These are phyloP conservation scores for Dissophora ornata DNA, from an alignment of 192 early-diverging fungal species.

Conservation along the genomic window DNA sequence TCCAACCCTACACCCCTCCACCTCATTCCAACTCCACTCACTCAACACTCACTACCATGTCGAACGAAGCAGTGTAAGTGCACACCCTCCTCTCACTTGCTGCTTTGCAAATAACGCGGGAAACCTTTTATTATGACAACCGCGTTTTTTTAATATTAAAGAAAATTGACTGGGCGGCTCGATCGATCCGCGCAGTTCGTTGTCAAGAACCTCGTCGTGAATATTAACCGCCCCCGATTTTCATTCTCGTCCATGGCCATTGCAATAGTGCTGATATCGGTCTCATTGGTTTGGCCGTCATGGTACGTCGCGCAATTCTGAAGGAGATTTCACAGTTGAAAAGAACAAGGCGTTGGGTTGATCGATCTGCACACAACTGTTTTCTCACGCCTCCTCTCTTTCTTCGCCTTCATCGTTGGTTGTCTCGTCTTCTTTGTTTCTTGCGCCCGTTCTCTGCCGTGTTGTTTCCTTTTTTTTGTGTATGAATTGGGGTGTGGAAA, in stretches of 20 bases:
- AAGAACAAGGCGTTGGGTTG: too few relatives aligned
- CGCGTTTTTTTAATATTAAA: too few relatives aligned
- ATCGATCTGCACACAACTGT: not conserved
- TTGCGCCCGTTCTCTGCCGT: not conserved
- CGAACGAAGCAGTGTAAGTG: conserved; percentile 46
- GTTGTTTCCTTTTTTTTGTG: not conserved
- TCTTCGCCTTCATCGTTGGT: too few relatives aligned
- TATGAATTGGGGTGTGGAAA: not conserved
- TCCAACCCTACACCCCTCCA: not conserved
- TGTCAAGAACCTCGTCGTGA: too few relatives aligned
- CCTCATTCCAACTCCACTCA: not conserved
- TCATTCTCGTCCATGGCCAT: too few relatives aligned
- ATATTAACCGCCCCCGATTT: too few relatives aligned
- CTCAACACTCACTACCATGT: conserved; percentile 26
- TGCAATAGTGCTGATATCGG: conserved; percentile 90
- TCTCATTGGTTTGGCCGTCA: conserved; percentile 99
- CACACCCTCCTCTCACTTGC: not conserved
- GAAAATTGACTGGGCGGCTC: too few relatives aligned
- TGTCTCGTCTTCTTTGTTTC: too few relatives aligned
- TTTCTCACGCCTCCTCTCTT: conserved; percentile 11
- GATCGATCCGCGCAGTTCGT: not conserved
- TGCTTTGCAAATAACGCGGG: not conserved
- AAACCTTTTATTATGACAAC: not conserved
- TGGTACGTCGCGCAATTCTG: conserved; percentile 76
- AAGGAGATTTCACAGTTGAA: too few relatives aligned